A percentile compares a stretch with the other conserved stretches of the same genome.
Conservation (phyloP, 2,329 filamentous ascomycete species). For the Fusarium xylarioides region DNA sequence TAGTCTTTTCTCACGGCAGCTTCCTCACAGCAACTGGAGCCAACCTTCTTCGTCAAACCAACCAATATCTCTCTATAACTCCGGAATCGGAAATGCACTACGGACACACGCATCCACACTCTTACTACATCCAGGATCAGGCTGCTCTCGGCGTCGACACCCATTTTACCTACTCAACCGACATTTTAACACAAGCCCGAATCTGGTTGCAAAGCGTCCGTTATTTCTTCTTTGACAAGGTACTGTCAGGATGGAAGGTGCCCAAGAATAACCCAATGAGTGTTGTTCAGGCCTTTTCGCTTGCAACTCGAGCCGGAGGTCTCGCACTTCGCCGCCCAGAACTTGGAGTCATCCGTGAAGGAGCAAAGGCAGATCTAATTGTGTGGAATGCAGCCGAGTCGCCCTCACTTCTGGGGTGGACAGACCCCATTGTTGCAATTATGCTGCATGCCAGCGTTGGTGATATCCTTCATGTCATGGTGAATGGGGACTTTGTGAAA, state of each 20-base stretch:
- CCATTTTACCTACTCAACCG: constrained; percentile 60
- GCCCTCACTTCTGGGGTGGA: constrained; percentile 62
- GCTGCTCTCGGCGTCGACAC: constrained; percentile 64
- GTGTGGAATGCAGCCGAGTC: constrained; percentile 59
- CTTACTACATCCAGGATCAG: constrained; percentile 59
- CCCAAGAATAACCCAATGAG: constrained; percentile 61
- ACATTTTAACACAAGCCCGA: constrained; percentile 62
- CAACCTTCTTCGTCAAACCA: constrained; percentile 55
- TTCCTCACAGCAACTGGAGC: constrained; percentile 54
- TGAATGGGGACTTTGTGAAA: constrained; percentile 53
- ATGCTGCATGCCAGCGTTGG: constrained; percentile 64
- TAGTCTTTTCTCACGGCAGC: constrained; percentile 62
- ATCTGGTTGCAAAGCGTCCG: constrained; percentile 62
- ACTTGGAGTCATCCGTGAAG: constrained; percentile 57
- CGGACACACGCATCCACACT: constrained; percentile 59
- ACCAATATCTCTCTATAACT: constrained; percentile 65
- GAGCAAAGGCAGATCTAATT: constrained; percentile 64
- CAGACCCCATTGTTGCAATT: constrained; percentile 64
- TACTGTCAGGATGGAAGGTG: constrained; percentile 53
- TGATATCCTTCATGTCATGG: constrained; percentile 60
- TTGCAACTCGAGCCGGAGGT: constrained; percentile 62
- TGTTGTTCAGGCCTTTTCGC: constrained; percentile 63
- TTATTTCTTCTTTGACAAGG: constrained; percentile 49
- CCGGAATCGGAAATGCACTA: constrained; percentile 69
- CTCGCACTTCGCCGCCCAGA: constrained; percentile 61